Percentiles rank a stretch among this genome's conserved stretches.
These are phyloP conservation scores for Halophytophthora polymorphica DNA, from an alignment of 352 stramenopile genomes.

Conservation along the genomic window DNA sequence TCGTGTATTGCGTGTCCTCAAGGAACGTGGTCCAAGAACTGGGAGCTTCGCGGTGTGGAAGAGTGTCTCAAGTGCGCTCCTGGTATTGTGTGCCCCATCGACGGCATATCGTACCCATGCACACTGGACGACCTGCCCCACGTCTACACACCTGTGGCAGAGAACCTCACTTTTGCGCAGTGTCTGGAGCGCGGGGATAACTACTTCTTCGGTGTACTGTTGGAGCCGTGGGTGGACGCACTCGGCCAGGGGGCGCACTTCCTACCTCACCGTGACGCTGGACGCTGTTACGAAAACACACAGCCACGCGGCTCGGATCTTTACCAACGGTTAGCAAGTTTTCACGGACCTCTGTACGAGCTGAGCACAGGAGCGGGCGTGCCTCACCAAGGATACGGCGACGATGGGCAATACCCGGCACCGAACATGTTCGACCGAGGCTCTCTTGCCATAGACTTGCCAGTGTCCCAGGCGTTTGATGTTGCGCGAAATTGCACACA, in stretches of 20 bases:
- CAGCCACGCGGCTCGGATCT: slow-evolving; percentile 85
- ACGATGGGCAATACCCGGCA: slow-evolving; percentile 58
- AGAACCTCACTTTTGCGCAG: slow-evolving; percentile 84
- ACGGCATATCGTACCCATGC: slow-evolving; percentile 95
- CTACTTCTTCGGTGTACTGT: slow-evolving; percentile 94
- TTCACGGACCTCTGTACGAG: slow-evolving; percentile 93
- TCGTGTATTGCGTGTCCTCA: slow-evolving; percentile 90
- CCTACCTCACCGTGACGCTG: slow-evolving; percentile 61
- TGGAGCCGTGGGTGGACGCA: slow-evolving; percentile 95
- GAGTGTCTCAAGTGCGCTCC: slow-evolving; percentile 93
- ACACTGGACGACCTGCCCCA: slow-evolving; percentile 90
- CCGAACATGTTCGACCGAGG: slow-evolving; percentile 87
- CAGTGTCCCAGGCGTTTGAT: slow-evolving; percentile 81
- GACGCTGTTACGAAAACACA: slow-evolving; percentile 93
- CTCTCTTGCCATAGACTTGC: slow-evolving; percentile 85
- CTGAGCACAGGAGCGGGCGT: slow-evolving; percentile 74
- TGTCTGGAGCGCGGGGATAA: slow-evolving; percentile 79
- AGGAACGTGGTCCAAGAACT: slow-evolving; percentile 98
- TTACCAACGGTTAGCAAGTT: slow-evolving; percentile 93
- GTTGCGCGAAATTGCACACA: slow-evolving; percentile 92
- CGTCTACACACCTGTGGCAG: slow-evolving; percentile 81
- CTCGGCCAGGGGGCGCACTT: slow-evolving; percentile 91
- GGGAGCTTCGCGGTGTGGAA: slow-evolving; percentile 92
- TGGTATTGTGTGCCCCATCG: slow-evolving; percentile 91
- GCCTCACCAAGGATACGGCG: slow-evolving; percentile 94